phyloP scores from a whole-genome alignment of 2,329 filamentous ascomycete genomes.

The Colletotrichum lini region DNA sequence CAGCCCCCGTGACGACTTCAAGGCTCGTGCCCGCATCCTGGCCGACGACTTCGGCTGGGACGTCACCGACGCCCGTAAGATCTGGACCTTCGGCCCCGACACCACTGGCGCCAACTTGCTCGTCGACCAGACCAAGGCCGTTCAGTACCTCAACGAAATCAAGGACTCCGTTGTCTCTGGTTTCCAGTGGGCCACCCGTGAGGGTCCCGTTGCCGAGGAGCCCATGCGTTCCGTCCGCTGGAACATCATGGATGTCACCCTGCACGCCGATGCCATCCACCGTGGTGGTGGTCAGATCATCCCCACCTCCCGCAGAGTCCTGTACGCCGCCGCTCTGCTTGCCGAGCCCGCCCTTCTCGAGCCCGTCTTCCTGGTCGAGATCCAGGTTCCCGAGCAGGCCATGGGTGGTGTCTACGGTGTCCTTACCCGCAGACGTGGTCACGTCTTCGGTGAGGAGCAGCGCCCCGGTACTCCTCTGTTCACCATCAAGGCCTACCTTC shows the following conservation, averaged over 20 bases:
- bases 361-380: conserved; percentile 99
- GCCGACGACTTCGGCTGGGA: conserved; percentile 99
- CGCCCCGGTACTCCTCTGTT: conserved; percentile 98
- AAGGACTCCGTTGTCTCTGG: conserved; percentile 99
- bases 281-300: conserved; percentile 99
- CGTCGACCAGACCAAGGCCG: conserved; percentile 99
- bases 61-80: conserved; percentile 99
- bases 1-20: conserved; percentile 97
- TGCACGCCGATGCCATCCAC: conserved; percentile 99
- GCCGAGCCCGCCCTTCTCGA: conserved; percentile 93
- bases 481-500: conserved; percentile 98
- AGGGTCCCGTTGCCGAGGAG: conserved; percentile 98
- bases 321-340: conserved; percentile 93
- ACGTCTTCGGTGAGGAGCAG: conserved; percentile 99
- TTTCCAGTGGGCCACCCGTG: conserved; percentile 99
- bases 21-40: conserved; percentile 94
- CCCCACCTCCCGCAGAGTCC: conserved; percentile 95
- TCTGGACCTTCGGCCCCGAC: conserved; percentile 99
- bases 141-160: conserved; percentile 99
- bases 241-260: conserved; percentile 99
- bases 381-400: conserved; percentile 97
- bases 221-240: conserved; percentile 97
- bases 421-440: conserved; percentile 96
- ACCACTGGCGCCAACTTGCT: conserved; percentile 98
- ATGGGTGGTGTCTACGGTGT: conserved; percentile 99